Percentiles rank a stretch among this genome's conserved stretches.
These are phyloP conservation scores for Epichloe amarillans DNA, from an alignment of 2,329 filamentous ascomycete genomes.

Conservation along the genomic window DNA sequence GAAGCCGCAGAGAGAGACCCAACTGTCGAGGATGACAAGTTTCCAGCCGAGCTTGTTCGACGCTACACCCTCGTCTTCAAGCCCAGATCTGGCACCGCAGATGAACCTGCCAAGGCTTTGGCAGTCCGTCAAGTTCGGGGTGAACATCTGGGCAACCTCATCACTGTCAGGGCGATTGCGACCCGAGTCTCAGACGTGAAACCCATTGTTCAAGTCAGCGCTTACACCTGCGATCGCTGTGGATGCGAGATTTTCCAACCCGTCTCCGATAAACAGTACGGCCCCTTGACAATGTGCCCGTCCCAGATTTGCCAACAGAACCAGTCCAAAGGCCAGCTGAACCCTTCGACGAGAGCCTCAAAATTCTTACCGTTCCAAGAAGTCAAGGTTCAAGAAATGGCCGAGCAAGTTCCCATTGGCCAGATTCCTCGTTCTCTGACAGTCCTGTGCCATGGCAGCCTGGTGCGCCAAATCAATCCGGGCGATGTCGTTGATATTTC, in stretches of 20 bases:
- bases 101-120: slow-evolving; percentile 50
- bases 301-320: slow-evolving; percentile 84
- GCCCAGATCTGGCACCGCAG: slow-evolving; percentile 61
- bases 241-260: slow-evolving; percentile 97
- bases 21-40: slow-evolving; percentile 57
- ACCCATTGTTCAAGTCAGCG: slow-evolving; percentile 92
- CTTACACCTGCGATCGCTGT: slow-evolving; percentile 93
- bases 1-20: slow-evolving; percentile 56
- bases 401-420: slow-evolving; percentile 96
- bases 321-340: slow-evolving; percentile 84
- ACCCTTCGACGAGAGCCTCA: slow-evolving; percentile 86
- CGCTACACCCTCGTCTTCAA: slow-evolving; percentile 96
- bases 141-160: slow-evolving; percentile 83
- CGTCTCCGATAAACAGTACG: slow-evolving; percentile 79
- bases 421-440: slow-evolving; percentile 91
- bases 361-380: slow-evolving; percentile 98
- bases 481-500: slow-evolving; percentile 90
- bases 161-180: slow-evolving; percentile 86
- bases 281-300: slow-evolving; percentile 73
- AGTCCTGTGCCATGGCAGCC: slow-evolving; percentile 73
- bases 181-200: slow-evolving; percentile 97
- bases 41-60: slow-evolving; percentile 81
- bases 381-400: slow-evolving; percentile 96
- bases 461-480: slow-evolving; percentile 78
- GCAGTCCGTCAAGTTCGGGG: slow-evolving; percentile 90